Percentiles rank a stretch among this genome's conserved stretches.
Evolutionary conservation across 805 yeast species (phyloP).

Genomic region (Starmerella riodocensis): DNA sequence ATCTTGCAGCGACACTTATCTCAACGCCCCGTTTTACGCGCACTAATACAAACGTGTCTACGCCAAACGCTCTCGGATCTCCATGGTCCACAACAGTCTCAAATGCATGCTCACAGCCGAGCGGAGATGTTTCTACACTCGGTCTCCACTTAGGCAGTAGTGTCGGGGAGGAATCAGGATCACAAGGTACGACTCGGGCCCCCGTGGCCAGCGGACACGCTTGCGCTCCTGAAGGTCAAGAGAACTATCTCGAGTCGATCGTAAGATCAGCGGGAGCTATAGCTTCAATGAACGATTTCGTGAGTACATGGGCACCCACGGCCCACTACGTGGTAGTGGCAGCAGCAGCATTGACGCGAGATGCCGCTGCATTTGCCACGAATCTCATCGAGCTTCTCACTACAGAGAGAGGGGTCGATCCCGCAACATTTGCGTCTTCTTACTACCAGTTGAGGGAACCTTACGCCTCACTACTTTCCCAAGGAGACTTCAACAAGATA

Average conservation of each 20-base stretch:
- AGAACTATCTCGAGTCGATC: conserved; percentile 7
- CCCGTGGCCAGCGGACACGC: not conserved
- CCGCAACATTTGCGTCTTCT: conserved; percentile 9
- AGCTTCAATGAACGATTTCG: conserved; percentile 10
- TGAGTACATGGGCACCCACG: conserved; percentile 17
- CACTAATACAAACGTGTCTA: not conserved
- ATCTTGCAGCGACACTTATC: conserved; percentile 3
- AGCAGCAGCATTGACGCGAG: conserved; percentile 16
- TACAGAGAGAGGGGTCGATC: conserved; percentile 7
- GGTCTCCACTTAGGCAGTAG: not conserved
- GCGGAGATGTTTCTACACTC: not conserved
- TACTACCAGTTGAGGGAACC: conserved; percentile 21
- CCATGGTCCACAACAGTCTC: not conserved
- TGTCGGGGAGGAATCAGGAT: not conserved
- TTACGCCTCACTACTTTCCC: conserved; percentile 12
- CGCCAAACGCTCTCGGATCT: not conserved
- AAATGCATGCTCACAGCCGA: not conserved
- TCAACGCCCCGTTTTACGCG: conserved; percentile 5
- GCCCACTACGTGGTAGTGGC: conserved; percentile 14
- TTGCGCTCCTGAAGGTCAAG: too few species aligned
- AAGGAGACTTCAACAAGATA: conserved; percentile 6
- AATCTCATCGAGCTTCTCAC: not conserved
- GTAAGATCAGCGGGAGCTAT: conserved; percentile 6
- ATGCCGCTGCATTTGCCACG: conserved; percentile 14
- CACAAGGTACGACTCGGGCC: not conserved